Percentiles rank a stretch among this genome's conserved stretches.
Conservation (phyloP, 306 rosid genomes). For the Begonia loranthoides region DNA sequence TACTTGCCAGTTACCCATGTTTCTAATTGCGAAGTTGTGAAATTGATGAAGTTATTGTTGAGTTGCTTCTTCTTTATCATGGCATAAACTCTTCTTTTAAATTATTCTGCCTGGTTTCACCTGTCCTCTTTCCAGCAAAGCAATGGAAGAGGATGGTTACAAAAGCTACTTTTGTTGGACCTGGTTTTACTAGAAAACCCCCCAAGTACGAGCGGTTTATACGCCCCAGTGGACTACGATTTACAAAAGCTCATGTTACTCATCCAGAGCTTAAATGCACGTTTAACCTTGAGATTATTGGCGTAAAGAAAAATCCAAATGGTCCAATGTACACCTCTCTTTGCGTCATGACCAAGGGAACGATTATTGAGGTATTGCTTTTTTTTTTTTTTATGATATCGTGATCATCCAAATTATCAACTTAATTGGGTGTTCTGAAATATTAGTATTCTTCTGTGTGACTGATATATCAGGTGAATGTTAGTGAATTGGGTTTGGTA, state of each 20-base stretch:
- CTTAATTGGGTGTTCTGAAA: too few relatives aligned
- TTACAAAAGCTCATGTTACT: conserved; percentile 91
- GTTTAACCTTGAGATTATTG: conserved; percentile 77
- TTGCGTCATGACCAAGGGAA: conserved; percentile 86
- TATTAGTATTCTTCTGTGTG: too few relatives aligned
- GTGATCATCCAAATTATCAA: too few relatives aligned
- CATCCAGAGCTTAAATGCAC: conserved; percentile 94
- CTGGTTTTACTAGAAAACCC: conserved; percentile 88
- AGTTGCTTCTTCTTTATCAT: not conserved
- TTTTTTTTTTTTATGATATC: not conserved
- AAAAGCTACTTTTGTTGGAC: conserved; percentile 89
- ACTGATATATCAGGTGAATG: conserved; percentile 54
- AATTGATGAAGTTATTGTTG: not conserved
- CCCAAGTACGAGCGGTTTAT: conserved; percentile 90
- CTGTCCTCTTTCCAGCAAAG: conserved; percentile 39
- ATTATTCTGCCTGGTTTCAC: too few relatives aligned
- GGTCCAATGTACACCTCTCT: conserved; percentile 87
- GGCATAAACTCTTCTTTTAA: too few relatives aligned
- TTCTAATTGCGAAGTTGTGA: too few relatives aligned
- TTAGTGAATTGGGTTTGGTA: conserved; percentile 86
- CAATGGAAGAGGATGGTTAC: conserved; percentile 98
- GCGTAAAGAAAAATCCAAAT: conserved; percentile 91
- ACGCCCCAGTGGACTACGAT: conserved; percentile 76
- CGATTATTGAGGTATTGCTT: conserved; percentile 65
- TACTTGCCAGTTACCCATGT: too few relatives aligned